phyloP scores from a whole-genome alignment of 2,329 filamentous ascomycete species.

The Epichloe uncinata region DNA sequence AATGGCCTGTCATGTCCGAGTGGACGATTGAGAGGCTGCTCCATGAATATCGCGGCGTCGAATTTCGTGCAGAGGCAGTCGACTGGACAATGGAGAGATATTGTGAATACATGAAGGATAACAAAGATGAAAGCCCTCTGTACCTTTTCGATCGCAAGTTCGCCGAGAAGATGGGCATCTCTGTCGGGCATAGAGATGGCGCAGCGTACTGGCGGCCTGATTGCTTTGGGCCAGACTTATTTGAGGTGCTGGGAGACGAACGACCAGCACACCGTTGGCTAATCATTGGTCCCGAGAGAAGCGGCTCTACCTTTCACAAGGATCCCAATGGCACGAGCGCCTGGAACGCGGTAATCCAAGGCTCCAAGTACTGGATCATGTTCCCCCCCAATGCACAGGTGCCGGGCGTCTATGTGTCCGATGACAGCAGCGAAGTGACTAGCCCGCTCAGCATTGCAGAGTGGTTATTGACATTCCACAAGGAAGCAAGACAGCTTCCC shows the following conservation, averaged over 20 bases:
- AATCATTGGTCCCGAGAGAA: constrained; percentile 75
- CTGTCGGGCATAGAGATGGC: constrained; percentile 37
- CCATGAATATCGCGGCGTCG: constrained; percentile 46
- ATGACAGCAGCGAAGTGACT: constrained; percentile 85
- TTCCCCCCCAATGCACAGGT: constrained; percentile 70
- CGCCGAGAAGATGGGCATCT: constrained; percentile 69
- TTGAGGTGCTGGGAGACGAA: constrained; percentile 62
- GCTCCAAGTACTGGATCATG: constrained; percentile 98
- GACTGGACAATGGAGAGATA: constrained; percentile 84
- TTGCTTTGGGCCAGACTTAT: constrained; percentile 80
- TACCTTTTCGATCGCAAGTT: constrained; percentile 88
- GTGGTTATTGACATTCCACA: constrained; percentile 84
- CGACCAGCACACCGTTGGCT: constrained; percentile 86
- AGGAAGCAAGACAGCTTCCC: constrained; percentile 59
- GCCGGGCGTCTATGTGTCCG: constrained; percentile 80
- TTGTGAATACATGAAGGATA: constrained; percentile 66
- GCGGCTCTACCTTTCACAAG: constrained; percentile 92
- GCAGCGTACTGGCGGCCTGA: constrained; percentile 63
- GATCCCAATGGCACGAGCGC: constrained; percentile 61
- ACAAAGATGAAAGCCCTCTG: constrained; percentile 72
- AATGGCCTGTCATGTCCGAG: constrained; percentile 63
- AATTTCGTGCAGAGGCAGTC: constrained; percentile 83
- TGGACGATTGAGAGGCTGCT: constrained; percentile 64
- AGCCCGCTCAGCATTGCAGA: constrained; percentile 92
- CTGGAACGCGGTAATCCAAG: constrained; percentile 87